Evolutionary conservation across 176 grass and related monocot species (phyloP), one percentile per base, ranked within the genome.

Genomic region (Triticum urartu): DNA sequence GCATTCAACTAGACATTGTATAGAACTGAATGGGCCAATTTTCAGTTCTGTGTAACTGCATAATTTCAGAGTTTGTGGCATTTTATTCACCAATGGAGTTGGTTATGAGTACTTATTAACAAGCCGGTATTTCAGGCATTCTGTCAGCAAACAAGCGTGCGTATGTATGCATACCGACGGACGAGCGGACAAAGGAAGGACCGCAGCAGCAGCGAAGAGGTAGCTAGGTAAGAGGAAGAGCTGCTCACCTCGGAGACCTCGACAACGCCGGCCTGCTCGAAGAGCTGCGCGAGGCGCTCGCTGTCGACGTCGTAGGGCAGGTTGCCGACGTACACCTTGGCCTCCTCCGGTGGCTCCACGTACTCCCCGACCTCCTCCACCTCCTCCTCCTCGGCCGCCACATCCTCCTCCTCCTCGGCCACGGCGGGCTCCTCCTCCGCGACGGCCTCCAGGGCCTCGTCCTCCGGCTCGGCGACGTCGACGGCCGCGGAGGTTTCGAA

Each of bases 281-380:
- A 97, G 21, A 99, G 81, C 87, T 93, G 85, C 3, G 92, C 97
- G 36, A 99, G 93, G 68, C 90, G 74, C 85, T 99, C 92, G 65
- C 85, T 99, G 80, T 93, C 91, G 22, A 97, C 45, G 85, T 96
- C 97, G 32, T 86, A 99, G n/a, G 97, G 92, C 1, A 99, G 87
- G 86, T 94, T 92, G 7, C 97, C 97, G 8, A 96, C 80, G 67
- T 90, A 99, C 21, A 99, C 84, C 87, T 99, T 99, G 64, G 94
- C 92, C 77, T 96, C 95, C 84, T 89, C 89, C 7, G 78, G 64
- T 24, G 61, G 73, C 69, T 83, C 87, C 3, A 82, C 91, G 59
- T 84, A 86, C 82, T 78, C 85, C 21, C 79, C 95, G 63, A 65
- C 80, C 56, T 75, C 86, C 48, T 63, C 87, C 52, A 65, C 80